These are phyloP conservation scores for Pouteria campechiana DNA, from an alignment of 179 eudicot species.

Conservation along the genomic window DNA sequence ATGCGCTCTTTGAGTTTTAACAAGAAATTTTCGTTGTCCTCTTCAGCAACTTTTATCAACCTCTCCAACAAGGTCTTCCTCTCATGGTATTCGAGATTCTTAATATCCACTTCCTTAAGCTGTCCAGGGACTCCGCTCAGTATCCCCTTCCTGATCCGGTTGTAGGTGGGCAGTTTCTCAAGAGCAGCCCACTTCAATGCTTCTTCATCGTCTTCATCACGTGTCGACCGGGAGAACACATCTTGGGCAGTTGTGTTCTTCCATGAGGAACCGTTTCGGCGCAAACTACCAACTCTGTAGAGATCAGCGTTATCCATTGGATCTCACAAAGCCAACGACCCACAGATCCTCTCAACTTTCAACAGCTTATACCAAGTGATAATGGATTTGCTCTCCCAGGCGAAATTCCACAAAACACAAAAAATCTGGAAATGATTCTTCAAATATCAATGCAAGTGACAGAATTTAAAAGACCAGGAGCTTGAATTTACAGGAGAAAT, in stretches of 20 bases:
- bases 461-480: too few species aligned
- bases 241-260: slow-evolving; percentile 50
- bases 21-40: slow-evolving; percentile 77
- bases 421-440: too few species aligned
- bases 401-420: too few species aligned
- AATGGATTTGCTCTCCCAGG: too few species aligned
- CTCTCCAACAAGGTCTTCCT: slow-evolving; percentile 50
- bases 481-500: too few species aligned
- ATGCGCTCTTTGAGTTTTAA: slow-evolving; percentile 60
- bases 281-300: slow-evolving; percentile 48
- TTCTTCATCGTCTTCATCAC: slow-evolving; percentile 73
- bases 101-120: slow-evolving; percentile 51
- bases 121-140: slow-evolving; percentile 38
- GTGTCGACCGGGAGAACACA: slow-evolving; percentile 40
- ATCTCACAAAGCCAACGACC: too few species aligned
- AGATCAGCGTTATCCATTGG: slow-evolving; percentile 51
- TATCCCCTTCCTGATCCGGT: slow-evolving; percentile 52
- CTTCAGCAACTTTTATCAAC: slow-evolving; percentile 59
- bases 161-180: slow-evolving; percentile 67
- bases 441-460: too few species aligned
- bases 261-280: slow-evolving; percentile 65
- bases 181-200: slow-evolving; percentile 88
- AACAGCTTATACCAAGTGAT: too few species aligned
- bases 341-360: too few species aligned
- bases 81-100: slow-evolving; percentile 45